Conservation (phyloP, 495 filamentous ascomycete genomes). For the Wilcoxina mikolae region DNA sequence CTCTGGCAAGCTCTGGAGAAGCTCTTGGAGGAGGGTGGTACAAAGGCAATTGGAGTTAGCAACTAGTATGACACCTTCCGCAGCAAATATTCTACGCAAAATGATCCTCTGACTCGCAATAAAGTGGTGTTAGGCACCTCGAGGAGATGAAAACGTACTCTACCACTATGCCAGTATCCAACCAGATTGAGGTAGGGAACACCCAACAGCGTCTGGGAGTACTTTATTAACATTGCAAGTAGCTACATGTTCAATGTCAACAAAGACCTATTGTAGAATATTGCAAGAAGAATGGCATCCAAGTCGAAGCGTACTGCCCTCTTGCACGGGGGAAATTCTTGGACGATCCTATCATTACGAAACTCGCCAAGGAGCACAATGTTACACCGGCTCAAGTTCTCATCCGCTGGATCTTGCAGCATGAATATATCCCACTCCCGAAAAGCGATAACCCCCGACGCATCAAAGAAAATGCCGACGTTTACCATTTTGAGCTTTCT, state of each 20-base stretch:
- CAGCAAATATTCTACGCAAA: no score
- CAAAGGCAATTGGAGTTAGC: constrained; percentile 52
- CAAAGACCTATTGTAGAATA: constrained; percentile 63
- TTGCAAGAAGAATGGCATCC: constrained; percentile 50
- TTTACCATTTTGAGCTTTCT: constrained; percentile 35
- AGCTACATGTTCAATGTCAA: constrained; percentile 74
- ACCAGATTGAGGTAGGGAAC: constrained; percentile 67
- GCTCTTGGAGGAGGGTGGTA: constrained; percentile 41
- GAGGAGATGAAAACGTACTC: constrained; percentile 52
- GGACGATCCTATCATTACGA: constrained; percentile 22
- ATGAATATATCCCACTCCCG: constrained; percentile 37
- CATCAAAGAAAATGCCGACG: constrained; percentile 36
- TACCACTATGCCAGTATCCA: constrained; percentile 50
- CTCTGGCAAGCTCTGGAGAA: constrained; percentile 54
- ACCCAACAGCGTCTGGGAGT: constrained; percentile 7
- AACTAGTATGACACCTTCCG: constrained; percentile 52
- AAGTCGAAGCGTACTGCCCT: constrained; percentile 52
- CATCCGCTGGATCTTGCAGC: constrained; percentile 36
- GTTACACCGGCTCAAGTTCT: constrained; percentile 34
- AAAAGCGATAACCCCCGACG: constrained; percentile 37
- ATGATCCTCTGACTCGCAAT: constrained; percentile 28
- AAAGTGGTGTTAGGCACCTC: constrained; percentile 51
- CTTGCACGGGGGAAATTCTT: constrained; percentile 23
- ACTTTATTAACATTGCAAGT: constrained; percentile 38
- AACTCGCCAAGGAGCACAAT: constrained; percentile 25